Evolutionary conservation across 441 rosid species (phyloP), one percentile per base, ranked within the genome.

Genomic region (Pelargonium exstipulatum): DNA sequence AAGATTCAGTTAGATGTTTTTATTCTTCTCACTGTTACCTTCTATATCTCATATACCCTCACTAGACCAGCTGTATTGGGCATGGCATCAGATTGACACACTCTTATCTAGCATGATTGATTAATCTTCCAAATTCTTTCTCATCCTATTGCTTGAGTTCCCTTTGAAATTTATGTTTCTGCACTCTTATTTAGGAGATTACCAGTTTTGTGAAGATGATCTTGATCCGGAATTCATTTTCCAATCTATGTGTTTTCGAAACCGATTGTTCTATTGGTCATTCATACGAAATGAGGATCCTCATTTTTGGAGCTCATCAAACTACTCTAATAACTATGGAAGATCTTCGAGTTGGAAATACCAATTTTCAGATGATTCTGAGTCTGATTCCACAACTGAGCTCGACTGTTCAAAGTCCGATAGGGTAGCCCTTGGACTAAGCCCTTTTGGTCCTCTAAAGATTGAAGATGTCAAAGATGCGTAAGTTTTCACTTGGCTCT

Each of bases 351-450:
- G 74, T 68, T 71, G 83, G 80, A 84, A 81, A 74, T 71, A 42
- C 67, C 77, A 67, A 61, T 62, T 74, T 66, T 81, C 83, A 45
- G 86, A 90, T 35, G 89, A 88, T 13, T 81, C 78, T 51, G 87
- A 82, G 29, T 83, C 77, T 13, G 14, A 46, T 63, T 84, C 87
- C 26, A 24, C 26, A 68, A 29, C 82, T 3, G 84, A 80, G 35
- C 73, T 75, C 4, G 85, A 86, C 35, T 29, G 68, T 68, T 77
- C 70, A 17, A 82, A 81, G 49, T 61, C 85, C 71, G 81, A 91
- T 70, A 87, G 97, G 82, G 78, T 71, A 66, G 88, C 94, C 62
- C 99, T 94, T 68, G 97, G 99, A 55, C 72, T 91, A 51, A 82
- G 84, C 62, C 77, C 87, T 69, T 83, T 77, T 3, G 96, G 97